Evolutionary conservation across 257 asterid species (phyloP).

Genomic region (Solanum chilense): DNA sequence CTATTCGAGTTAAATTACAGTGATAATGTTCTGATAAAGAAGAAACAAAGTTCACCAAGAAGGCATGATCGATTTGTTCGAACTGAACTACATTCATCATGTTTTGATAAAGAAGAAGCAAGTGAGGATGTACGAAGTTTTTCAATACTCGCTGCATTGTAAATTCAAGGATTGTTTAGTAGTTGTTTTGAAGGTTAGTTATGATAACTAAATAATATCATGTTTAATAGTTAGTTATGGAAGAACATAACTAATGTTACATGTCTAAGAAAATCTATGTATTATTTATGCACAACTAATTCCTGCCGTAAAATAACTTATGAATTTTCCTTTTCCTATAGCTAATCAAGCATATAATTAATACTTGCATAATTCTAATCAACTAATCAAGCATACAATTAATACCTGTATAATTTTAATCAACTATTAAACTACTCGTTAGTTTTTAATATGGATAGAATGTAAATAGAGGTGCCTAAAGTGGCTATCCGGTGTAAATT

Average conservation of each 20-base stretch:
- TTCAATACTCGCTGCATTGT: background rate
- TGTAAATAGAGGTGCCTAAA: background rate
- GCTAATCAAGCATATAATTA: too few species aligned
- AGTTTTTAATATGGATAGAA: background rate
- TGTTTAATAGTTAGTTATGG: too few species aligned
- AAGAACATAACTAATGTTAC: background rate
- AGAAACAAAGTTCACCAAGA: background rate
- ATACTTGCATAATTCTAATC: too few species aligned
- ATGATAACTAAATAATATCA: background rate
- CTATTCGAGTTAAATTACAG: too few species aligned
- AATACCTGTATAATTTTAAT: too few species aligned
- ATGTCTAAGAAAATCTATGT: too few species aligned
- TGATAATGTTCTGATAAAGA: rapidly evolving
- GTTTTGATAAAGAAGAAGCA: background rate
- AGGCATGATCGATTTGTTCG: too few species aligned
- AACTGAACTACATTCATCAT: rapidly evolving
- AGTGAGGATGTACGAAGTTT: background rate
- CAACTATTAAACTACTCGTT: background rate
- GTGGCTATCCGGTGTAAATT: background rate
- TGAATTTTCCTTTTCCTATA: background rate
- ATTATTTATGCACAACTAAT: background rate
- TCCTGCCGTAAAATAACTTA: too few species aligned
- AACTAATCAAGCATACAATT: too few species aligned
- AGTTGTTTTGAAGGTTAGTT: too few species aligned
- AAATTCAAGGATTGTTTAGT: background rate